These are phyloP conservation scores for Mycena venus DNA, from an alignment of 768 basidiomycete species.

Conservation along the genomic window DNA sequence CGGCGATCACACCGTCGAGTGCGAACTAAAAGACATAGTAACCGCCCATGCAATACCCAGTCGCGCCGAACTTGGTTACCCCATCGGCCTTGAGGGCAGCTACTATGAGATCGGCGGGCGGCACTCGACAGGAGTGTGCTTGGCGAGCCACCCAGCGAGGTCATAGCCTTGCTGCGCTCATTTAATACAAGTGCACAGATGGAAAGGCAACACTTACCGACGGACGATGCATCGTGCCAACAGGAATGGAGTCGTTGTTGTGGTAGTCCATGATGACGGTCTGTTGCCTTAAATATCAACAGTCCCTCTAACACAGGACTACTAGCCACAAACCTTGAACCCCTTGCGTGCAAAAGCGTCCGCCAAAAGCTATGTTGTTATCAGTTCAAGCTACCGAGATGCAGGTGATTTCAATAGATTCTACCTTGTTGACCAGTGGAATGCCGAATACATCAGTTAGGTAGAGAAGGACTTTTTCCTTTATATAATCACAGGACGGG, in stretches of 20 bases:
- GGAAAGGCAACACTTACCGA: neutral
- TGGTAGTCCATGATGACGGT: constrained; percentile 51
- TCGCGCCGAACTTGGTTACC: constrained; percentile 44
- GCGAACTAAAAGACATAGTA: constrained; percentile 44
- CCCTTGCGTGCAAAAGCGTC: constrained; percentile 23
- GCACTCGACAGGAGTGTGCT: constrained; percentile 37
- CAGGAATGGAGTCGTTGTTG: constrained; percentile 49
- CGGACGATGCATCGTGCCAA: neutral
- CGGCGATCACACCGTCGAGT: constrained; percentile 38
- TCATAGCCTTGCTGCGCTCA: constrained; percentile 36
- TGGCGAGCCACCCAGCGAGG: constrained; percentile 45
- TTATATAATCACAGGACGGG: neutral
- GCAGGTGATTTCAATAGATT: neutral
- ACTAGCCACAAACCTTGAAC: constrained; percentile 2
- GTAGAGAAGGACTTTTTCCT: neutral
- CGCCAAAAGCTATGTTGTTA: neutral
- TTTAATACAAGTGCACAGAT: neutral
- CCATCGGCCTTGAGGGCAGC: constrained; percentile 48
- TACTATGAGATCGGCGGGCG: constrained; percentile 47
- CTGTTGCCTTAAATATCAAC: constrained; percentile 20
- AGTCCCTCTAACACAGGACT: no score
- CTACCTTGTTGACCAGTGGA: neutral
- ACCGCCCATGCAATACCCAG: constrained; percentile 48
- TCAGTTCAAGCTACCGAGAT: neutral
- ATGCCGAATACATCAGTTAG: neutral